These are phyloP conservation scores for Hemerocallis citrina DNA, from an alignment of 106 monocot genomes.

Conservation along the genomic window DNA sequence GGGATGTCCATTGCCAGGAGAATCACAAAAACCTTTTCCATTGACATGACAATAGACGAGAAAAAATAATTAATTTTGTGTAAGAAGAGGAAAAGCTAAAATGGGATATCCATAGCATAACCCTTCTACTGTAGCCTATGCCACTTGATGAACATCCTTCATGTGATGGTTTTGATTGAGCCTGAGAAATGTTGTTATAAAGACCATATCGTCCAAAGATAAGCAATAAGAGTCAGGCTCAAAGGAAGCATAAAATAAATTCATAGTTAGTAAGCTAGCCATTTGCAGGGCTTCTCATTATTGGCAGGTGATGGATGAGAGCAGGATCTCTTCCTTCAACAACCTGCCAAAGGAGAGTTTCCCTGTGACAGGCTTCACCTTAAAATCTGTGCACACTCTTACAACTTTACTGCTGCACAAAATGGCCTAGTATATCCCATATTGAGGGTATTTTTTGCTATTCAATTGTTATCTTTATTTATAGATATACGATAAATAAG, in stretches of 20 bases:
- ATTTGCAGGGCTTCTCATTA: conserved; percentile 29
- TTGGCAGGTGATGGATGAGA: conserved; percentile 26
- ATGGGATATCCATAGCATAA: conserved; percentile 9
- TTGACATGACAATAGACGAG: too few relatives aligned
- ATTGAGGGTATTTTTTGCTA: too few relatives aligned
- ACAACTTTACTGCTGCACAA: too few relatives aligned
- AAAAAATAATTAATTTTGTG: too few relatives aligned
- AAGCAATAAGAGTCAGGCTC: background rate
- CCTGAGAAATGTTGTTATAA: background rate
- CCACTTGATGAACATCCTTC: background rate
- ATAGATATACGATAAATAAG: too few relatives aligned
- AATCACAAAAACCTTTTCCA: conserved; percentile 2
- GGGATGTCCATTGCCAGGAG: background rate
- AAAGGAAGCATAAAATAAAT: background rate
- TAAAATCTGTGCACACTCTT: background rate
- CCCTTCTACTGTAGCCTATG: background rate
- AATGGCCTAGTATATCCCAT: too few relatives aligned
- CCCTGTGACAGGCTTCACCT: conserved; percentile 45
- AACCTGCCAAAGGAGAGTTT: conserved; percentile 58
- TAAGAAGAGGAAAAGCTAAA: background rate
- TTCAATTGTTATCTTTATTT: too few relatives aligned
- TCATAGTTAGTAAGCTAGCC: conserved; percentile 9
- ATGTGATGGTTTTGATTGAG: background rate
- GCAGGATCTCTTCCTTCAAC: background rate
- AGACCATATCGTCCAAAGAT: background rate